These are phyloP conservation scores for Cymbidium sinense DNA, from an alignment of 106 monocot species.

Conservation along the genomic window DNA sequence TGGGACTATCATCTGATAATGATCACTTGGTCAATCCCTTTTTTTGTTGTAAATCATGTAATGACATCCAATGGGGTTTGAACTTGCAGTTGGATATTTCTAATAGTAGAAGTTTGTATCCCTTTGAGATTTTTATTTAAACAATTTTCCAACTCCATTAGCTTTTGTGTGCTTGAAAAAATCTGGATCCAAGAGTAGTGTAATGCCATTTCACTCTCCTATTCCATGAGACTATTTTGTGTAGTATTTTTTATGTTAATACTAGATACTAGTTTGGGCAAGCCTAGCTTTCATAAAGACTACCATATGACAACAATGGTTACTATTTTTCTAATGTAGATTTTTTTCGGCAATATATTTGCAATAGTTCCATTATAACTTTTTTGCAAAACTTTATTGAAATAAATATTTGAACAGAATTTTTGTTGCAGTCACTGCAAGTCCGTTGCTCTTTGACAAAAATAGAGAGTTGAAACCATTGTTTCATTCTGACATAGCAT, in stretches of 20 bases:
- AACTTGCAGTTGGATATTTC: neutral
- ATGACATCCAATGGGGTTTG: neutral
- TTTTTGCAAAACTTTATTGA: neutral
- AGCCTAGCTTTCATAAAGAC: neutral
- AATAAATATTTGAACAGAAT: neutral
- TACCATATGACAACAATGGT: neutral
- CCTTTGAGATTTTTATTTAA: neutral
- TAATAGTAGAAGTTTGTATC: neutral
- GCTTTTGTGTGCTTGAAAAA: neutral
- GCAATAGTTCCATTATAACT: neutral
- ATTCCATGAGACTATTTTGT: neutral
- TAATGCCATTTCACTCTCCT: neutral
- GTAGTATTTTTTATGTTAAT: neutral
- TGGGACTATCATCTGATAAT: neutral
- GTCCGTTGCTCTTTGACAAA: neutral
- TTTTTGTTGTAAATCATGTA: neutral
- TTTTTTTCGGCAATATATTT: neutral
- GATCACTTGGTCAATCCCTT: neutral
- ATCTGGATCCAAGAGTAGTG: neutral
- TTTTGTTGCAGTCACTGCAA: neutral
- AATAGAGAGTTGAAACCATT: neutral
- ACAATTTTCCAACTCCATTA: neutral
- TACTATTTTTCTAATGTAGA: neutral
- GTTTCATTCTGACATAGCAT: neutral
- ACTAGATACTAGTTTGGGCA: neutral